Evolutionary conservation across 768 basidiomycete genomes (phyloP), one percentile per base, ranked within the genome.

Genomic region (Gymnopilus junonius): DNA sequence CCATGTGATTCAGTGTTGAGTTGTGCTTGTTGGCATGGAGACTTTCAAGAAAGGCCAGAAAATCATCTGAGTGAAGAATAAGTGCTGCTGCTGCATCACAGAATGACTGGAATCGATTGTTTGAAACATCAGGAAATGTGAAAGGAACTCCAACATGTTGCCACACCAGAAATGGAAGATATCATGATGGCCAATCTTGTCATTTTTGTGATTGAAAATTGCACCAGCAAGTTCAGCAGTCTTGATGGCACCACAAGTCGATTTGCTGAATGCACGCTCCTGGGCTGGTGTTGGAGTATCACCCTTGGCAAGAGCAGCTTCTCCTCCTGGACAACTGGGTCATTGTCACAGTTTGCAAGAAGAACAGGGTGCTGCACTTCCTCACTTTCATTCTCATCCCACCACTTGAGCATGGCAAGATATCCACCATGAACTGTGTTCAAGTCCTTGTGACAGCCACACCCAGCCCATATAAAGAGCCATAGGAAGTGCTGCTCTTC

Each of bases 391-490:
- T 20, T 25, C 2, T 58, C 40, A 4, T 34, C 29, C 66, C 69
- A 75, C 48, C 48, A 73, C 14, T 42, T 37, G 17, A 17, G 20
- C 61, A 73, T 65, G 2, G 62, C 46, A 23, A 34, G 27, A 59
- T 71, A 69, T 7, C 74, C 74, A 6, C 70, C 71, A n/a, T 63
- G 62, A 8, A 76, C 65, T 12, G 70, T 63, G 50, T 78, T 78
- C 8, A 74, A 61, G 40, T 78, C 74, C 61, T 77, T 77, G 62
- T 77, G 76, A 65, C 72, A 73, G 23, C 73, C 72, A 66, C 77
- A 77, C 1, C 74, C 72, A 35, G 62, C 69, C 69, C 73, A 73
- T 14, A 77, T 62, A 63, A 77, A 76, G 4, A 76, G 57, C 4
- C 29, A 51, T 10, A 65, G 34, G 12, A 62, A 8, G 3, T 31